Evolutionary conservation across 2,329 filamentous ascomycete genomes (phyloP).

Genomic region (Emydomyces testavorans): DNA sequence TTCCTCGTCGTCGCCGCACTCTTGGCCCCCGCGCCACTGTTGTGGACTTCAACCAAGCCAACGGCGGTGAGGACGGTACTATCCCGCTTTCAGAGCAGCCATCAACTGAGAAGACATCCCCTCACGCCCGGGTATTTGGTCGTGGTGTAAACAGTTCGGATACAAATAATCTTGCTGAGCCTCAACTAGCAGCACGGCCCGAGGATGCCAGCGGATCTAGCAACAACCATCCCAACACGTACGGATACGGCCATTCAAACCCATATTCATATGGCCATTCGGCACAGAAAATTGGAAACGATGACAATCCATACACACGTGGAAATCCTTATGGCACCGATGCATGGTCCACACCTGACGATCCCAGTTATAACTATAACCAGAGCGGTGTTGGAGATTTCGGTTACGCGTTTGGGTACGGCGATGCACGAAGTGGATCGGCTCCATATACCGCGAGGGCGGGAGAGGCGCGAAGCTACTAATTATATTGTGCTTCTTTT

Average conservation of each 20-base stretch:
- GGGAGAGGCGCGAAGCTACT: no score
- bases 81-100: conserved; percentile 10
- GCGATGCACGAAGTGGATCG: not conserved
- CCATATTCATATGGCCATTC: conserved; percentile 1
- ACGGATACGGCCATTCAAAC: not conserved
- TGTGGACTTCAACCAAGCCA: conserved; percentile 4
- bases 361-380: conserved; percentile 12
- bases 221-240: not conserved
- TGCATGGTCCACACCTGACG: not conserved
- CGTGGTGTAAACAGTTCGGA: not conserved
- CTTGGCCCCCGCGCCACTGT: not conserved
- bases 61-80: conserved; percentile 1
- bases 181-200: not conserved
- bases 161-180: not conserved
- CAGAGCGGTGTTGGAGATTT: conserved; percentile 12
- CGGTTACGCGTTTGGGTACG: conserved; percentile 16
- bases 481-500: no score
- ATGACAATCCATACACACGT: not conserved
- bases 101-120: conserved; percentile 12
- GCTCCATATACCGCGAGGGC: not conserved
- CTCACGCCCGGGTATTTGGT: conserved; percentile 10
- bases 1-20: conserved; percentile 8
- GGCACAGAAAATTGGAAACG: not conserved
- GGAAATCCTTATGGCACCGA: not conserved
- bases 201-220: not conserved